Base-by-base conservation (phyloP, 1,284 basidiomycete species). In the Kwoniella shivajii region DNA sequence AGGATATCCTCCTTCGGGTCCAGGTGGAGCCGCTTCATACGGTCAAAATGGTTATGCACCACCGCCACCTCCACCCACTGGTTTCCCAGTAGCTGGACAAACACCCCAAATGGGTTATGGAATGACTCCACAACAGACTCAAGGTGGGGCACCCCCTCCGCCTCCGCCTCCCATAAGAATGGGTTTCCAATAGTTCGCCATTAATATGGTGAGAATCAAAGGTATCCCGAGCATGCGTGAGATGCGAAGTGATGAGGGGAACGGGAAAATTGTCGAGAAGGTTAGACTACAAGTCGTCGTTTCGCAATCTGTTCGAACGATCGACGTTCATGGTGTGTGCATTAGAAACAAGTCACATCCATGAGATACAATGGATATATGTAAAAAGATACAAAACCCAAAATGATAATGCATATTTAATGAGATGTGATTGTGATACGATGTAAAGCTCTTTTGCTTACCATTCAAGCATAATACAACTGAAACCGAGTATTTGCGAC, bases 151-250 rank as follows among this genome's bases (percentile, higher is more conserved):
- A 34, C 56, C 57, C 22, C 68, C 68, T 22, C 72, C 72, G 9
- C 71, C 72, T 6, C 72, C 69, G 18, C 68, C 68, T 20, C 72
- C 74, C 11, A 67, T 76, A 24, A 61, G 74, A 26, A 71, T 75
- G 70, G 73, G 74, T 36, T 76, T 76, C 50, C 38, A 56, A 24
- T 45, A 26, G 46, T 39, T n/a, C n/a, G n/a, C n/a, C n/a, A n/a
- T n/a, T n/a, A n/a, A n/a, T n/a, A n/a, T n/a, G n/a, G n/a, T n/a
- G n/a, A n/a, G n/a, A n/a, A n/a, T n/a, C n/a, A n/a, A n/a, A n/a
- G n/a, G n/a, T n/a, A n/a, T n/a, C n/a, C n/a, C n/a, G n/a, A n/a
- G n/a, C n/a, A n/a, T n/a, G n/a, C n/a, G n/a, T n/a, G n/a, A n/a
- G n/a, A n/a, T 31, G 43, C 33, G 31, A n/a, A 16, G 31, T 30